Evolutionary conservation across 2,329 filamentous ascomycete genomes (phyloP).

Genomic region (Emydomyces testavorans): DNA sequence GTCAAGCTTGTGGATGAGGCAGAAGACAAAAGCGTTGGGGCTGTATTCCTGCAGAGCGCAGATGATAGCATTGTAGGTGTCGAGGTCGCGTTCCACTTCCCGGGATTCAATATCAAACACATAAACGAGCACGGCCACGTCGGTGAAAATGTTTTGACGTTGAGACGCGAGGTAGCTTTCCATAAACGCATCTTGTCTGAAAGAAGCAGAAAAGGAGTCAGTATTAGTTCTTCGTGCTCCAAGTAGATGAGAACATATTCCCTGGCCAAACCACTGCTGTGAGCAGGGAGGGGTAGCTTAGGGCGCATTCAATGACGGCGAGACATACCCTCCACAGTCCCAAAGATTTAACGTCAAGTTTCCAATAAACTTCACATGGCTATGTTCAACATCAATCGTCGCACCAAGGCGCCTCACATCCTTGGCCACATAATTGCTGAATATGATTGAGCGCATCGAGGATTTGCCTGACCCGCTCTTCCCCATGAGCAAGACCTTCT

Average conservation of each 20-base stretch:
- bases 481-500: constrained; percentile 81
- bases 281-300: neutral
- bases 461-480: constrained; percentile 97
- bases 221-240: neutral
- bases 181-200: constrained; percentile 91
- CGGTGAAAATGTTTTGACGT: constrained; percentile 89
- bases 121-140: constrained; percentile 94
- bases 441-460: constrained; percentile 97
- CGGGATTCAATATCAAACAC: constrained; percentile 97
- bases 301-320: too few species aligned
- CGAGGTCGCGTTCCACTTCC: constrained; percentile 83
- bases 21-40: constrained; percentile 70
- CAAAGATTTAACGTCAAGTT: constrained; percentile 95
- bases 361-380: constrained; percentile 96
- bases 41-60: constrained; percentile 80
- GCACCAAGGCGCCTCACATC: constrained; percentile 87
- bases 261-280: too few species aligned
- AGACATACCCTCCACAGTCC: constrained; percentile 78
- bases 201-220: neutral
- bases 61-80: constrained; percentile 85
- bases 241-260: too few species aligned
- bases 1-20: constrained; percentile 98
- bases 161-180: constrained; percentile 96
- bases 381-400: constrained; percentile 96
- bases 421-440: constrained; percentile 96